Percentiles rank a stretch among this genome's conserved stretches.
Evolutionary conservation across 2,329 filamentous ascomycete genomes (phyloP).

Genomic region (Aspergillus costaricaensis): DNA sequence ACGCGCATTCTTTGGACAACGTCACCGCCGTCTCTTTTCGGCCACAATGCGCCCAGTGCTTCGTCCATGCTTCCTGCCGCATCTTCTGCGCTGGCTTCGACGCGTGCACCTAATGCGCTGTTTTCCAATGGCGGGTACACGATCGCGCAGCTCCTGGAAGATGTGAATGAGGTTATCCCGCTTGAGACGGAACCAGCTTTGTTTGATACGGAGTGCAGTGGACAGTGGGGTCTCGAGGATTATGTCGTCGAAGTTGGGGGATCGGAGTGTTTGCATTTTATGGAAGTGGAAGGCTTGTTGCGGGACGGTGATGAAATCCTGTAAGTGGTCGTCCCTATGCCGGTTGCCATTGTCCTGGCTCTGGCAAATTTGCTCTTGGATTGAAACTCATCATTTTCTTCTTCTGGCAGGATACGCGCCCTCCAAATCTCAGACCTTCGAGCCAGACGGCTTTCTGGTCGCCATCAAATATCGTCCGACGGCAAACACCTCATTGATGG

Average conservation of each 20-base stretch:
- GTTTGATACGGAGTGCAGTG: slow-evolving; percentile 36
- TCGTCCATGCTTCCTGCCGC: slow-evolving; percentile 26
- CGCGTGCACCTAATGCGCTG: slow-evolving; percentile 37
- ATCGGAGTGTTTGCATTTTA: slow-evolving; percentile 88
- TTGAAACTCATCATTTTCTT: not conserved
- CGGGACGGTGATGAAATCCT: slow-evolving; percentile 82
- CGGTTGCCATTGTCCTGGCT: not conserved
- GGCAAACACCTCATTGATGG: slow-evolving; percentile 84
- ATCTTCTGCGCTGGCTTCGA: slow-evolving; percentile 38
- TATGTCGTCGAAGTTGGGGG: slow-evolving; percentile 81
- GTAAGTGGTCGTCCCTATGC: slow-evolving; percentile 51
- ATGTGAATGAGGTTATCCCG: slow-evolving; percentile 77
- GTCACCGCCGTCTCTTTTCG: slow-evolving; percentile 45
- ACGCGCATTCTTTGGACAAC: slow-evolving; percentile 72
- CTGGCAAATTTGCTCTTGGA: not conserved
- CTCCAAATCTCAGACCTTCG: slow-evolving; percentile 74
- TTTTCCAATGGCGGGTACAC: slow-evolving; percentile 60
- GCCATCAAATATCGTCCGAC: slow-evolving; percentile 76
- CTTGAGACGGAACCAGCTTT: slow-evolving; percentile 64
- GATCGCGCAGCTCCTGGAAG: slow-evolving; percentile 72
- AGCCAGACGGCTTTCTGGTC: slow-evolving; percentile 70
- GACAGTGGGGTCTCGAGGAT: slow-evolving; percentile 82
- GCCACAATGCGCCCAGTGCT: slow-evolving; percentile 25
- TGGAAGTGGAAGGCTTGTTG: slow-evolving; percentile 67
- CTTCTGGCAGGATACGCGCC: slow-evolving; percentile 68